Evolutionary conservation across 352 stramenopile genomes (phyloP), one percentile per base, ranked within the genome.

Genomic region (Plasmopara muralis): DNA sequence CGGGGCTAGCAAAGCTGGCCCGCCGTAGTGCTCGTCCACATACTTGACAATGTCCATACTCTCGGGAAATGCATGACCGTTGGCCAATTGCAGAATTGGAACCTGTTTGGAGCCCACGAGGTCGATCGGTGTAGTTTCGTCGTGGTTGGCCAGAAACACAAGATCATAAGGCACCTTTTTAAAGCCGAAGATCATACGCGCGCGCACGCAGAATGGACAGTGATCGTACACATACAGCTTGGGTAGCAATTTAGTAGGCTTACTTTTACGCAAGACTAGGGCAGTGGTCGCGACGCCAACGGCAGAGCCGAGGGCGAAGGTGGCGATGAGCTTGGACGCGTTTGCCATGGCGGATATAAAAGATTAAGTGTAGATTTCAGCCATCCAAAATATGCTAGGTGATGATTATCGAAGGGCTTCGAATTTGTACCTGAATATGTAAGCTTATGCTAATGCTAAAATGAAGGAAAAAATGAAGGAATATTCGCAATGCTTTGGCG

Each of bases 11-110:
- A 86, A 38, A 38, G 52, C 55, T 9, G 58, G 41, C 9, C 60
- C 68, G 9, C 75, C 75, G 31, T 66, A 80, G 56, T 82, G 57
- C 33, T 65, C 50, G 53, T 86, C 75, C 50, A 82, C 70, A 50
- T 80, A 83, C 43, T 68, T 56, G 42, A 86, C 72, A 53, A 86
- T 86, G 46, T 86, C 75, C 61, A 83, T 66, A 48, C 64, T 77
- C 58, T 86, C 75, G 0, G 70, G 53, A 44, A 83, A 72, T 4
- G 71, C 65, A 20, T 59, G 58, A 9, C 61, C 72, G 65, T 70
- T 45, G 53, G 68, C 15, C 39, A 74, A 52, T 39, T 76, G 58
- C 30, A 86, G 48, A 44, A 86, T 86, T 5, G 75, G 75, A 7
- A 62, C 70, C 18, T 75, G 61, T 53, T 83, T 83, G n/a, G 55